These are phyloP conservation scores for Trametes punicea DNA, from an alignment of 768 basidiomycete species.

Conservation along the genomic window DNA sequence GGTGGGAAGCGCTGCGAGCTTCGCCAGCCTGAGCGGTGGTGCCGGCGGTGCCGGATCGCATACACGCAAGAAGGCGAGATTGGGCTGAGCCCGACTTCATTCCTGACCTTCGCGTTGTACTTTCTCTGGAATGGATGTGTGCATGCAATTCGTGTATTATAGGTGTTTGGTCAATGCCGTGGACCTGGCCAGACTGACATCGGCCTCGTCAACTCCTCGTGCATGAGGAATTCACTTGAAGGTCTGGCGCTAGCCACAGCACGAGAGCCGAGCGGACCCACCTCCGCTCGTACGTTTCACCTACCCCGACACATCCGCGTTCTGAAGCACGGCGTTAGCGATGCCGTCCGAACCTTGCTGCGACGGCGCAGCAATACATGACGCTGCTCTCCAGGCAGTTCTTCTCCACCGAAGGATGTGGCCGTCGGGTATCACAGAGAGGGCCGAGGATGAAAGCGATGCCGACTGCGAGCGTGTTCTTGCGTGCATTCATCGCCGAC, in stretches of 20 bases:
- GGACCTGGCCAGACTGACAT: no score
- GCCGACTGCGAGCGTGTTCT: conserved; percentile 26
- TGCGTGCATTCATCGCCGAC: conserved; percentile 22
- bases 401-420: conserved; percentile 21
- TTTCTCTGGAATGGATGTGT: neutral
- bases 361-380: conserved; percentile 35
- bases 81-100: conserved; percentile 35
- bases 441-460: conserved; percentile 25
- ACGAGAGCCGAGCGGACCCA: conserved; percentile 33
- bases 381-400: conserved; percentile 9
- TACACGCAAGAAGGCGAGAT: conserved; percentile 58
- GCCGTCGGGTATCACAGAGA: conserved; percentile 23
- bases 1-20: conserved; percentile 55
- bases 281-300: conserved; percentile 28
- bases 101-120: neutral
- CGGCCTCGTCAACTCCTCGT: no score
- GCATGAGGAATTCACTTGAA: no score
- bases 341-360: conserved; percentile 39
- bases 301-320: conserved; percentile 28
- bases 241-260: conserved; percentile 23
- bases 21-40: conserved; percentile 60
- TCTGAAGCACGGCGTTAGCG: conserved; percentile 32
- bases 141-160: neutral
- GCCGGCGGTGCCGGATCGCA: conserved; percentile 47
- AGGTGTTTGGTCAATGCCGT: neutral